These are phyloP conservation scores for Penstemon barbatus DNA, from an alignment of 257 asterid species.

Conservation along the genomic window DNA sequence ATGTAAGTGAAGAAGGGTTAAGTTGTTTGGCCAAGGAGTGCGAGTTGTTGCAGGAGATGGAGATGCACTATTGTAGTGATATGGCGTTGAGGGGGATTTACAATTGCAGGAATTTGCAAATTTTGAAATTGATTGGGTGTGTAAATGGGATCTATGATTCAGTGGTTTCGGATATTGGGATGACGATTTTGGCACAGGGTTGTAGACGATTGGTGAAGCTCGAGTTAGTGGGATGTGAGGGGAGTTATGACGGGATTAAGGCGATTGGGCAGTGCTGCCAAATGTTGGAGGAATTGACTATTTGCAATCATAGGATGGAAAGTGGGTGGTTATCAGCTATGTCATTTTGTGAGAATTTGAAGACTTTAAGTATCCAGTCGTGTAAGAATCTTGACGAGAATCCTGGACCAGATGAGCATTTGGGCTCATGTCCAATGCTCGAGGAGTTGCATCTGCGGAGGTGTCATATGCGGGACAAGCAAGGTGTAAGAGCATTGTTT, in stretches of 20 bases:
- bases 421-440: slow-evolving; percentile 72
- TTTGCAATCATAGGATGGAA: slow-evolving; percentile 83
- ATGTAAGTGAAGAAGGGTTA: slow-evolving; percentile 69
- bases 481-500: slow-evolving; percentile 63
- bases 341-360: slow-evolving; percentile 74
- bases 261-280: slow-evolving; percentile 88
- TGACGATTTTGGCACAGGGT: slow-evolving; percentile 90
- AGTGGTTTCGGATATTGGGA: slow-evolving; percentile 77
- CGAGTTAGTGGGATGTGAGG: slow-evolving; percentile 87
- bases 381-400: slow-evolving; percentile 61
- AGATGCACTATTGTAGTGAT: slow-evolving; percentile 67
- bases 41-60: slow-evolving; percentile 88
- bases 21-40: slow-evolving; percentile 64
- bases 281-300: slow-evolving; percentile 76
- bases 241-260: slow-evolving; percentile 90
- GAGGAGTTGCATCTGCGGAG: slow-evolving; percentile 80
- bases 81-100: slow-evolving; percentile 58
- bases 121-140: slow-evolving; percentile 68
- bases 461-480: slow-evolving; percentile 66
- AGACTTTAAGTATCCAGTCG: slow-evolving; percentile 70
- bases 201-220: slow-evolving; percentile 80
- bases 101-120: slow-evolving; percentile 74
- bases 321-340: slow-evolving; percentile 92
- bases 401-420: slow-evolving; percentile 82
- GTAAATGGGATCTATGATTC: slow-evolving; percentile 66